A percentile compares a stretch with the other conserved stretches of the same genome.
Conservation (phyloP, 352 stramenopile genomes). For the Discostella stelligera region DNA sequence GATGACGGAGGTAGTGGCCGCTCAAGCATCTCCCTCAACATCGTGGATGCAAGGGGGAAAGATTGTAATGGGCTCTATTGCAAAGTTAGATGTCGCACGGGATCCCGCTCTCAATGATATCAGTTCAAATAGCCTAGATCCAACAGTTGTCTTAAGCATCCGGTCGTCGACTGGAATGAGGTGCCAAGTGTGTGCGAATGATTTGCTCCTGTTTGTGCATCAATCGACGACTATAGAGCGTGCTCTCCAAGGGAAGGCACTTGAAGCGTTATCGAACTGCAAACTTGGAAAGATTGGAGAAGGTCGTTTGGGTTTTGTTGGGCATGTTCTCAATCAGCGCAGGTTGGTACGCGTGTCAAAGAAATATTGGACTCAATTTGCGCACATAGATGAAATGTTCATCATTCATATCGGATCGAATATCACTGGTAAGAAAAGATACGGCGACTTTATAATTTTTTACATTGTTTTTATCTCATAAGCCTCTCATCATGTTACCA, state of each 20-base stretch:
- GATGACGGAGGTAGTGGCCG: conserved; percentile 45
- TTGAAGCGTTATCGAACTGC: conserved; percentile 11
- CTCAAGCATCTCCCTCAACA: conserved; percentile 37
- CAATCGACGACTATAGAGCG: conserved; percentile 28
- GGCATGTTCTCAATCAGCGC: conserved; percentile 41
- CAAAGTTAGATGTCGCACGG: conserved; percentile 37
- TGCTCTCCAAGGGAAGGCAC: conserved; percentile 36
- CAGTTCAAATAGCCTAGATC: conserved; percentile 19
- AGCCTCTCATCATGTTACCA: conserved; percentile 13
- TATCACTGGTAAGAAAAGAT: conserved; percentile 42
- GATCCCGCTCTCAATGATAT: conserved; percentile 10
- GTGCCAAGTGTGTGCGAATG: conserved; percentile 30
- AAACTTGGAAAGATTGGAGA: conserved; percentile 13
- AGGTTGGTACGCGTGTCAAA: conserved; percentile 39
- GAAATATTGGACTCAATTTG: conserved; percentile 49
- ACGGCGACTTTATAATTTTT: not conserved
- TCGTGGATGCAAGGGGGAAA: conserved; percentile 25
- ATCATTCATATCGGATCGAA: conserved; percentile 51
- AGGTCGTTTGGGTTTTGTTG: conserved; percentile 48
- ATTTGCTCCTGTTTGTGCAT: conserved; percentile 47
- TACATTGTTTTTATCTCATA: conserved; percentile 63
- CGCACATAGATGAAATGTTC: conserved; percentile 42
- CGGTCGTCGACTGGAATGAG: conserved; percentile 15
- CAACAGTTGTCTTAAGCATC: conserved; percentile 36
- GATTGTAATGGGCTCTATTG: conserved; percentile 23